These are phyloP conservation scores for Leccinum pachyderme DNA, from an alignment of 1,284 basidiomycete genomes.

Conservation along the genomic window DNA sequence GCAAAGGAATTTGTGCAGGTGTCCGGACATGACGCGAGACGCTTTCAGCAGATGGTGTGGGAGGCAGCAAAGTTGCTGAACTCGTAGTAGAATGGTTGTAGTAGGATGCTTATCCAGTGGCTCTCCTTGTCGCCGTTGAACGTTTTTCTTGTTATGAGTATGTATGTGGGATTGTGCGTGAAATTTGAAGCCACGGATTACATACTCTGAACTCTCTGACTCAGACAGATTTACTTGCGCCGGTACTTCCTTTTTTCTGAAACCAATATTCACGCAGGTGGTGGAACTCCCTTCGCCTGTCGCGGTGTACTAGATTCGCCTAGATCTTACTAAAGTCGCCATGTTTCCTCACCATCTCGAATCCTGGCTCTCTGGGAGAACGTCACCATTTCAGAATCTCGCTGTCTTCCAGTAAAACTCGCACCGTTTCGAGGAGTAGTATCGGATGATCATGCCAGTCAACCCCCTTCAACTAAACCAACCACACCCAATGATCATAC, in stretches of 20 bases:
- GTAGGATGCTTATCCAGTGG: too few species aligned
- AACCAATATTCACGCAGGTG: neutral
- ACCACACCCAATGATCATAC: too few species aligned
- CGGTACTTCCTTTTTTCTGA: neutral
- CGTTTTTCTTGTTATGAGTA: too few species aligned
- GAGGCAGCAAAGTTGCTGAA: slow-evolving; percentile 11
- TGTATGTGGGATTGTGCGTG: too few species aligned
- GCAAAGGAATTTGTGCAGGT: slow-evolving; percentile 32
- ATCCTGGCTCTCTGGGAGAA: neutral
- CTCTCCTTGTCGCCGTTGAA: neutral
- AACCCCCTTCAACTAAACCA: neutral
- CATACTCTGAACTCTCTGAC: too few species aligned
- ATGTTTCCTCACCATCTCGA: neutral
- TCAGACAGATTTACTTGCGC: too few species aligned
- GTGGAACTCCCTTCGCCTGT: neutral
- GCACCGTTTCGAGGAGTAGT: neutral
- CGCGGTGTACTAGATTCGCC: neutral
- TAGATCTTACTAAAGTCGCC: too few species aligned
- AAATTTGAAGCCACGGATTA: too few species aligned
- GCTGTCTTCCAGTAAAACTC: too few species aligned
- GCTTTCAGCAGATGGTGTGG: slow-evolving; percentile 25
- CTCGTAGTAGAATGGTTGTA: neutral
- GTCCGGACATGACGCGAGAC: neutral
- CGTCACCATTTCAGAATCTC: too few species aligned
- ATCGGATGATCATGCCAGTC: neutral